A percentile compares a stretch with the other conserved stretches of the same genome.
These are phyloP conservation scores for Thielaviopsis populi DNA, from an alignment of 2,329 filamentous ascomycete genomes.

Conservation along the genomic window DNA sequence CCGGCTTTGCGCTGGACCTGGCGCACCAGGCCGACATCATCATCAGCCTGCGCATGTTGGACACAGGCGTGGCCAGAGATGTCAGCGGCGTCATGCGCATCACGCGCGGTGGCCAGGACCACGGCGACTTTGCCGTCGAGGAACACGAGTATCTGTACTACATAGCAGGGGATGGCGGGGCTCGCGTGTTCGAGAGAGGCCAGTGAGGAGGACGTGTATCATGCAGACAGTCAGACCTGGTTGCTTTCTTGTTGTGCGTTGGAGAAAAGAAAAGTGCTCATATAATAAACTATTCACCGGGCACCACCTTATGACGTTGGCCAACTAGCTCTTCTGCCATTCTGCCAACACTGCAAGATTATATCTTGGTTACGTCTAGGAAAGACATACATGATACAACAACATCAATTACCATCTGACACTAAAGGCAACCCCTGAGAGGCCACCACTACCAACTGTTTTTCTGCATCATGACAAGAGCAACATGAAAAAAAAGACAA, in stretches of 20 bases:
- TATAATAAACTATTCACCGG: not conserved
- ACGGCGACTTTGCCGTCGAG: conserved; percentile 25
- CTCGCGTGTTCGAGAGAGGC: conserved; percentile 74
- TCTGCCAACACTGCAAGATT: too few species aligned
- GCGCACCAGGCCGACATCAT: conserved; percentile 64
- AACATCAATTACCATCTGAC: too few species aligned
- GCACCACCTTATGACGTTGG: too few species aligned
- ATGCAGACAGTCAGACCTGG: not conserved
- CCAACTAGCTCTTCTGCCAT: too few species aligned
- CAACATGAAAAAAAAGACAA: conserved; percentile 1
- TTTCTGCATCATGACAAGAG: not conserved
- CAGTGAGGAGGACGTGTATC: not conserved
- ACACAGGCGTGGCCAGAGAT: conserved; percentile 79
- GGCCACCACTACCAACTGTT: too few species aligned
- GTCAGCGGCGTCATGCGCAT: conserved; percentile 77
- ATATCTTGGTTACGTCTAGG: too few species aligned
- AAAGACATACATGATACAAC: too few species aligned
- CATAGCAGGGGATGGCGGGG: conserved; percentile 61
- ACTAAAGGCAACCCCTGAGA: too few species aligned
- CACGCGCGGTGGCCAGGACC: conserved; percentile 37
- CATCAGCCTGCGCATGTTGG: conserved; percentile 58
- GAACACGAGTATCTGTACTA: conserved; percentile 69
- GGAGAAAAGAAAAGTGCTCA: not conserved
- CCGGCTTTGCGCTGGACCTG: conserved; percentile 52
- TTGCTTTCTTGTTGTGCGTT: not conserved